These are phyloP conservation scores for Chamaenerion angustifolium DNA, from an alignment of 345 rosid species.

Conservation along the genomic window DNA sequence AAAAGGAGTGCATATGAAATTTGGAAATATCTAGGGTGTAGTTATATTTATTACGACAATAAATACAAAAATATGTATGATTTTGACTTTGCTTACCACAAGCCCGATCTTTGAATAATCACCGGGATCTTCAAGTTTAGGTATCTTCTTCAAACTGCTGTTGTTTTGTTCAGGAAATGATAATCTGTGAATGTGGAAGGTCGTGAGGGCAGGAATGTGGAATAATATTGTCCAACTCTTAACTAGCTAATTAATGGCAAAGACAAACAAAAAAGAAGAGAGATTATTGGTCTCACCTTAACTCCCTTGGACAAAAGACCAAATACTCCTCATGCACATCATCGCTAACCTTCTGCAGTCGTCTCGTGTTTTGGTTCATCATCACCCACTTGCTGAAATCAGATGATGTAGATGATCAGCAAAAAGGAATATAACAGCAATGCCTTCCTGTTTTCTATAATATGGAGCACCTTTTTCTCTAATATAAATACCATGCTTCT, in stretches of 20 bases:
- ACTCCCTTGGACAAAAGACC: slow-evolving; percentile 63
- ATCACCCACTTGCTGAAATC: slow-evolving; percentile 90
- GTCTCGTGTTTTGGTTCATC: slow-evolving; percentile 97
- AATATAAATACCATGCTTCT: too few relatives aligned
- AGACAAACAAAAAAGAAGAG: too few relatives aligned
- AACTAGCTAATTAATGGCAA: too few relatives aligned
- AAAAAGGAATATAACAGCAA: too few relatives aligned
- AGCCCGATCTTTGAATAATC: slow-evolving; percentile 57
- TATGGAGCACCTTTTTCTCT: too few relatives aligned
- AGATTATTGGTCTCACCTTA: slow-evolving; percentile 24
- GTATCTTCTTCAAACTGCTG: slow-evolving; percentile 58
- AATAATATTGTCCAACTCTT: background rate
- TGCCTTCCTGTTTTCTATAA: too few relatives aligned
- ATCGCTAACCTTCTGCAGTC: slow-evolving; percentile 76
- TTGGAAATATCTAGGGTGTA: slow-evolving; percentile 1
- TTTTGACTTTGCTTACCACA: slow-evolving; percentile 26
- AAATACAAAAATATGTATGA: too few relatives aligned
- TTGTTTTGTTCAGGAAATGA: slow-evolving; percentile 77
- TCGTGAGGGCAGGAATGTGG: slow-evolving; percentile 1
- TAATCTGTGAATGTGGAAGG: slow-evolving; percentile 24
- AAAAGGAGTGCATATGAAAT: too few relatives aligned
- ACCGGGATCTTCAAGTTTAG: slow-evolving; percentile 66
- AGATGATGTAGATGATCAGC: background rate
- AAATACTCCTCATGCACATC: slow-evolving; percentile 78
- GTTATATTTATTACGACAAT: background rate